These are phyloP conservation scores for Gossypium laxum DNA, from an alignment of 441 rosid genomes.

Conservation along the genomic window DNA sequence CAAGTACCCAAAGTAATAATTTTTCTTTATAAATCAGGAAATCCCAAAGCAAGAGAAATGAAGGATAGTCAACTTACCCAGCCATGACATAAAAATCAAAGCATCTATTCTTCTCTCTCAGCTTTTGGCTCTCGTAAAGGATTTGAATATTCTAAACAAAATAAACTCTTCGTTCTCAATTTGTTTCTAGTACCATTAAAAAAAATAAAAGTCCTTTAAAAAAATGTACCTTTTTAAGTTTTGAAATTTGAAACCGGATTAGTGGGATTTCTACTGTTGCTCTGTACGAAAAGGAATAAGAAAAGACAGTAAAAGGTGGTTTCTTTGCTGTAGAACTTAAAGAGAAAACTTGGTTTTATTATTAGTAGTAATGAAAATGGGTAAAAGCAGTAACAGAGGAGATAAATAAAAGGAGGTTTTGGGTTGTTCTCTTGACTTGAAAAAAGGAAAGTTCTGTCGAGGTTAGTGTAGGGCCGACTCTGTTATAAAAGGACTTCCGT, in stretches of 20 bases:
- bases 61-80: not conserved
- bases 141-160: not conserved
- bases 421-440: no score
- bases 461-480: no score
- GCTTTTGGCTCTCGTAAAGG: not conserved
- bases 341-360: no score
- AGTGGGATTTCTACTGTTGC: not conserved
- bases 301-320: not conserved
- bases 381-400: no score
- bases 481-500: no score
- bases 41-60: not conserved
- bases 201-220: no score
- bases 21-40: not conserved
- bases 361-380: not conserved
- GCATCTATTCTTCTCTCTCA: slow-evolving; percentile 3
- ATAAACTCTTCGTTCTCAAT: not conserved
- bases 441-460: no score
- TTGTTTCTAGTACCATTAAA: not conserved
- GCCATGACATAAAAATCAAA: slow-evolving; percentile 6
- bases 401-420: no score
- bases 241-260: slow-evolving; percentile 10
- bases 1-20: not conserved
- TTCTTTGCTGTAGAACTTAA: not conserved
- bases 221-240: not conserved
- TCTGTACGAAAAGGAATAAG: not conserved